phyloP scores from a whole-genome alignment of 768 basidiomycete genomes.

The Macrocybe gigantea region DNA sequence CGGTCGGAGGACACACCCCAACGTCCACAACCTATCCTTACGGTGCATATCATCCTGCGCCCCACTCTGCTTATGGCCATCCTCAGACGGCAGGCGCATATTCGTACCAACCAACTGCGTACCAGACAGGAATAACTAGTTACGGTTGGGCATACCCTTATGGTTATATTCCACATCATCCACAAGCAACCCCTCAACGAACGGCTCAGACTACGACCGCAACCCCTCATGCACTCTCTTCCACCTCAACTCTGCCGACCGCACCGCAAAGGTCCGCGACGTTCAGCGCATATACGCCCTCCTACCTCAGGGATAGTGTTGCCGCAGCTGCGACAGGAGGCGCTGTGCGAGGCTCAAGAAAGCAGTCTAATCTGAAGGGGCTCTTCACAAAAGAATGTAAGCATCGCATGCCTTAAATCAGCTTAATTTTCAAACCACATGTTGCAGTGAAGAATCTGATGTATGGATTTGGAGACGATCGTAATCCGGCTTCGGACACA shows the following conservation, averaged over 20 bases:
- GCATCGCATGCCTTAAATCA: conserved; percentile 18
- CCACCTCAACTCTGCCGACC: conserved; percentile 19
- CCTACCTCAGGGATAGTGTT: conserved; percentile 43
- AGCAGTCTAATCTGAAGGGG: conserved; percentile 66
- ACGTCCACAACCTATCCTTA: conserved; percentile 61
- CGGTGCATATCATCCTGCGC: conserved; percentile 50
- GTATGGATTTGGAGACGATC: conserved; percentile 93
- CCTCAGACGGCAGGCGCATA: conserved; percentile 43
- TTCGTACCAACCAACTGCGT: conserved; percentile 40
- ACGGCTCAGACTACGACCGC: neutral
- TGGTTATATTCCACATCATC: conserved; percentile 45
- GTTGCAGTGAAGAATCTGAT: conserved; percentile 71
- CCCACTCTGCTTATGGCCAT: conserved; percentile 36
- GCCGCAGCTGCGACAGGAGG: conserved; percentile 33
- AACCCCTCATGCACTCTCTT: conserved; percentile 16
- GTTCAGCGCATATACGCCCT: conserved; percentile 54
- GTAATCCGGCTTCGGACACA: conserved; percentile 81
- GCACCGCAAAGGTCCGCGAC: conserved; percentile 34
- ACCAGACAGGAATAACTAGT: conserved; percentile 61
- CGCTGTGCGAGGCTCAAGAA: conserved; percentile 45
- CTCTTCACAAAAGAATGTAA: conserved; percentile 77
- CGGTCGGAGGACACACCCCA: conserved; percentile 18
- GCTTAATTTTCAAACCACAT: conserved; percentile 6
- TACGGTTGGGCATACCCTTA: conserved; percentile 76
- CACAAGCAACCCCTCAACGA: conserved; percentile 17